Percentiles rank a stretch among this genome's conserved stretches.
Evolutionary conservation across 2,329 filamentous ascomycete species (phyloP).

Genomic region (Coniochaeta pulveracea): DNA sequence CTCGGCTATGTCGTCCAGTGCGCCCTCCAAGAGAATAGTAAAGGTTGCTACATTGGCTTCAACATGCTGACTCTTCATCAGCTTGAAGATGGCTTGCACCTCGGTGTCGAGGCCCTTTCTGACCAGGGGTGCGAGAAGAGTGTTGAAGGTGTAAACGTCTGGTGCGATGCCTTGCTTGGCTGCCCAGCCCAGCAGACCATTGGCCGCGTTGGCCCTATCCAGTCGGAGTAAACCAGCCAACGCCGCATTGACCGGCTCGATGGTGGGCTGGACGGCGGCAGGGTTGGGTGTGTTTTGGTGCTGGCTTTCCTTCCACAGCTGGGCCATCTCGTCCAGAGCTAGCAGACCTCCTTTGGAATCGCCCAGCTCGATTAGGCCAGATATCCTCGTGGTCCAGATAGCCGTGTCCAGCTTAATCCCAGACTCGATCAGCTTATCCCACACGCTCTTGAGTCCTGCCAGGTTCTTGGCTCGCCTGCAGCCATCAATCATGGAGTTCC

Average conservation of each 20-base stretch:
- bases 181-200: slow-evolving; percentile 48
- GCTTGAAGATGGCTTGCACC: slow-evolving; percentile 38
- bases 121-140: slow-evolving; percentile 51
- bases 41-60: slow-evolving; percentile 58
- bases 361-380: slow-evolving; percentile 48
- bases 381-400: slow-evolving; percentile 62
- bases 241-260: slow-evolving; percentile 58
- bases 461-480: slow-evolving; percentile 50
- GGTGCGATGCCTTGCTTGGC: slow-evolving; percentile 40
- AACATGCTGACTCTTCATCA: slow-evolving; percentile 47
- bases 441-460: slow-evolving; percentile 52
- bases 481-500: slow-evolving; percentile 63
- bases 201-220: slow-evolving; percentile 31
- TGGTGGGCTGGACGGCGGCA: slow-evolving; percentile 43
- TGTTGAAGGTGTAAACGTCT: slow-evolving; percentile 55
- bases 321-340: slow-evolving; percentile 56
- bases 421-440: slow-evolving; percentile 48
- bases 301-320: slow-evolving; percentile 38
- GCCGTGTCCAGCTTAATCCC: slow-evolving; percentile 48
- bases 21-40: slow-evolving; percentile 57
- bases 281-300: slow-evolving; percentile 14
- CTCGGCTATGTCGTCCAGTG: slow-evolving; percentile 29
- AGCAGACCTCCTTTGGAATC: slow-evolving; percentile 44
- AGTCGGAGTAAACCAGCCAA: slow-evolving; percentile 48
- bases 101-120: slow-evolving; percentile 33